Percentiles rank a stretch among this genome's conserved stretches.
Conservation (phyloP, 2,329 filamentous ascomycete species). For the Pseudophaeomoniella oleicola region DNA sequence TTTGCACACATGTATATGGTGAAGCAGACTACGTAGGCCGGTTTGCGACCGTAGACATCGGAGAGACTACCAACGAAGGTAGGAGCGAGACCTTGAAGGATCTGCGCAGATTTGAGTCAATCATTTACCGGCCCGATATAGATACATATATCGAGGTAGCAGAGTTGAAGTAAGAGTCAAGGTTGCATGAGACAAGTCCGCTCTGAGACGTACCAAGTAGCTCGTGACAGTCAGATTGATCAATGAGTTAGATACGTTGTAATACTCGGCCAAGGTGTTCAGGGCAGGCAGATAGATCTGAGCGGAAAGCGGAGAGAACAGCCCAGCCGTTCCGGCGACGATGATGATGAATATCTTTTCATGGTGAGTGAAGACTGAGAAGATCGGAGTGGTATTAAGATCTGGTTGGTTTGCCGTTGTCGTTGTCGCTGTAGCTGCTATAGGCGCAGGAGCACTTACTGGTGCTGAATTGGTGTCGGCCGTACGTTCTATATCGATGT, state of each 20-base stretch:
- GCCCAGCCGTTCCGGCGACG: neutral
- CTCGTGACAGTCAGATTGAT: conserved; percentile 38
- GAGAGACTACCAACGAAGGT: conserved; percentile 48
- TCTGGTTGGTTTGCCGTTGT: neutral
- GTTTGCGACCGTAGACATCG: conserved; percentile 46
- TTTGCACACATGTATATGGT: conserved; percentile 43
- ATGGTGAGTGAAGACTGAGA: conserved; percentile 2
- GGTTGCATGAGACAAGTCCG: no score
- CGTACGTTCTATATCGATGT: no score
- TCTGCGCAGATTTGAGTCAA: conserved; percentile 11
- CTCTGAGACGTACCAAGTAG: conserved; percentile 28
- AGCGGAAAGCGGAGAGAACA: conserved; percentile 1
- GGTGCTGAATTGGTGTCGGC: no score
- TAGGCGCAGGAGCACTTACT: neutral
- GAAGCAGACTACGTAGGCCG: conserved; percentile 42
- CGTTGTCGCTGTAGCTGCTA: neutral
- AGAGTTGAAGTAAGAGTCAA: no score
- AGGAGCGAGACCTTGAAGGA: conserved; percentile 48
- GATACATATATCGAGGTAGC: no score
- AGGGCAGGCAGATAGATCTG: conserved; percentile 22
- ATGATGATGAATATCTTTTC: conserved; percentile 3
- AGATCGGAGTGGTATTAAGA: no score
- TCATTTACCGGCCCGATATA: no score
- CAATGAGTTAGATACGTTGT: conserved; percentile 24
- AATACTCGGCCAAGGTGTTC: conserved; percentile 19